These are phyloP conservation scores for Cyclaneusma minus DNA, from an alignment of 2,329 filamentous ascomycete species.

Conservation along the genomic window DNA sequence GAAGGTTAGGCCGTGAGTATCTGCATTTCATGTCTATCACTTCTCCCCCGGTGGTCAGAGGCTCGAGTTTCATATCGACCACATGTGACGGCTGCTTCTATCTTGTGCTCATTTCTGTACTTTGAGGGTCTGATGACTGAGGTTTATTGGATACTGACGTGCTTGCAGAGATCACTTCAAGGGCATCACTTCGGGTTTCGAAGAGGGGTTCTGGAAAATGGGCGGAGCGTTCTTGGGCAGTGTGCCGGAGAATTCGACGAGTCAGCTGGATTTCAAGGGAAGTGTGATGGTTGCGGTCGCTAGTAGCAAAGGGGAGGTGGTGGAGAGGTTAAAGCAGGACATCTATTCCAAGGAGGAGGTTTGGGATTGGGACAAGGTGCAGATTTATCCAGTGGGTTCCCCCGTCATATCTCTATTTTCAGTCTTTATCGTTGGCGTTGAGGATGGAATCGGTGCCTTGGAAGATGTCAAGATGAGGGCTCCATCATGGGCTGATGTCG, in stretches of 20 bases:
- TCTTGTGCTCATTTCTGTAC: neutral
- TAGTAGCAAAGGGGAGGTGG: conserved; percentile 51
- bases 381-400: no score
- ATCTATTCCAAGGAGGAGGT: conserved; percentile 57
- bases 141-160: neutral
- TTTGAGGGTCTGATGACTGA: neutral
- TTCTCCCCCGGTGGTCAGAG: conserved; percentile 1
- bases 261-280: conserved; percentile 48
- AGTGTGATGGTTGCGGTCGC: conserved; percentile 55
- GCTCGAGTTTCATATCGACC: conserved; percentile 19
- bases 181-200: conserved; percentile 32
- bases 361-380: conserved; percentile 67
- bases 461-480: no score
- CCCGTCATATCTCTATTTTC: no score
- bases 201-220: conserved; percentile 43
- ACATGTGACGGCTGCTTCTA: no score
- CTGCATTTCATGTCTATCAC: neutral
- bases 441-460: no score
- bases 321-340: conserved; percentile 52
- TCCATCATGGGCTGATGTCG: no score
- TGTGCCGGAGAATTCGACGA: conserved; percentile 51
- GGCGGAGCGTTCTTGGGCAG: conserved; percentile 47
- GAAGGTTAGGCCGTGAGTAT: conserved; percentile 38
- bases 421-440: no score
- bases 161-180: conserved; percentile 17